These are phyloP conservation scores for Aquilaria malaccensis DNA, from an alignment of 345 rosid genomes.

Conservation along the genomic window DNA sequence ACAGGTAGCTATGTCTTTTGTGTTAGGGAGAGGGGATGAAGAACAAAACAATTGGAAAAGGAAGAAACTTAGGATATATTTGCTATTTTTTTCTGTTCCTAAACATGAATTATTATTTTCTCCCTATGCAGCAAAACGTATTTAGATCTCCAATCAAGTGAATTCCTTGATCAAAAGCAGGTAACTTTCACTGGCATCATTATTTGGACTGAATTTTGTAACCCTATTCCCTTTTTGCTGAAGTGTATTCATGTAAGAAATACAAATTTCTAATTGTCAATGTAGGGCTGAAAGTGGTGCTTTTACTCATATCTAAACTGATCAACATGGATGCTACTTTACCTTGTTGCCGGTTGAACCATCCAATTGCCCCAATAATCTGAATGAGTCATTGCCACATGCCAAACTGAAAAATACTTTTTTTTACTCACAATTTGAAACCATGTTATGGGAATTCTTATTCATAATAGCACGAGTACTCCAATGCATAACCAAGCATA, in stretches of 20 bases:
- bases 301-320: slow-evolving; percentile 53
- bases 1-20: slow-evolving; percentile 44
- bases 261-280: slow-evolving; percentile 21
- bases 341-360: too few relatives aligned
- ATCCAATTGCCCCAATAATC: too few relatives aligned
- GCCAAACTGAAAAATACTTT: too few relatives aligned
- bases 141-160: slow-evolving; percentile 60
- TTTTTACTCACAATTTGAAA: not conserved
- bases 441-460: not conserved
- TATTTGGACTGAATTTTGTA: not conserved
- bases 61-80: too few relatives aligned
- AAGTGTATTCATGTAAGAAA: not conserved
- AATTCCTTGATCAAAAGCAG: slow-evolving; percentile 48
- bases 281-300: slow-evolving; percentile 87
- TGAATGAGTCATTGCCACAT: too few relatives aligned
- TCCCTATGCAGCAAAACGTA: slow-evolving; percentile 57
- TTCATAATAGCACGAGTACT: not conserved
- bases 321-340: too few relatives aligned
- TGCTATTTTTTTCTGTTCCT: too few relatives aligned
- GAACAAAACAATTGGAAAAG: too few relatives aligned
- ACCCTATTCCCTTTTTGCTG: not conserved
- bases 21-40: not conserved
- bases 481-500: slow-evolving; percentile 4
- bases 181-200: slow-evolving; percentile 19
- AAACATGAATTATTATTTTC: slow-evolving; percentile 1